Base-by-base conservation (phyloP, 2,329 filamentous ascomycete species). In the Colletotrichum caudatum region DNA sequence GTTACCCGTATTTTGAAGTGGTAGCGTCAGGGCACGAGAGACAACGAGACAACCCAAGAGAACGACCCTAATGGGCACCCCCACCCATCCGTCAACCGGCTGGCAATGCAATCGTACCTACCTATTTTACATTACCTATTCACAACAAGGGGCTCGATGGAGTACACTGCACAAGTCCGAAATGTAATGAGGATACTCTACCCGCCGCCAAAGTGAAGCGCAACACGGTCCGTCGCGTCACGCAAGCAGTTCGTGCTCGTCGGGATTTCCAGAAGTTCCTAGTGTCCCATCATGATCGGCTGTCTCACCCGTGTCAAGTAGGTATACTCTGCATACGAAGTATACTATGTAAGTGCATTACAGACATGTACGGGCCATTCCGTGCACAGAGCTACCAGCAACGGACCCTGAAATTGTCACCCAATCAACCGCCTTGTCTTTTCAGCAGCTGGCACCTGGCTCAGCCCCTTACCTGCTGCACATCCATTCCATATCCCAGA, bases 351-450 rank as follows among this genome's bases (percentile, higher is more conserved):
- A 29, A 3, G 12, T 39, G 48, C 23, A 37, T 33, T 44, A 7
- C 41, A 14, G 16, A 20, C 5, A 6, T 37, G 33, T 50, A 56
- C 39, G 20, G 33, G 63, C 57, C 41, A 50, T n/a, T 68, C 68
- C 58, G 58, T 68, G 68, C 41, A 58, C n/a, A 37, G 9, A 23
- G 20, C 16, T 63, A 26, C 68, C 54, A 46, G 33, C 35, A 53
- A 68, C 46, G 64, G 69, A 71, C 69, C 64, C 64, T 68, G 64
- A 59, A 20, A 53, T 58, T 35, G 69, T 48, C 29, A 68, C 26
- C 51, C 44, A 23, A 29, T 18, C 41, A 20, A 44, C 53, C 46
- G n/a, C n/a, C 48, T 66, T 48, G 18, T 18, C 33, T 57, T 41
- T 69, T 16, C 4, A 48, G 57, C 53, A 69, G 26, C 44, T 35